Evolutionary conservation across 768 basidiomycete genomes (phyloP).

Genomic region (Xerocomus spinulosus): DNA sequence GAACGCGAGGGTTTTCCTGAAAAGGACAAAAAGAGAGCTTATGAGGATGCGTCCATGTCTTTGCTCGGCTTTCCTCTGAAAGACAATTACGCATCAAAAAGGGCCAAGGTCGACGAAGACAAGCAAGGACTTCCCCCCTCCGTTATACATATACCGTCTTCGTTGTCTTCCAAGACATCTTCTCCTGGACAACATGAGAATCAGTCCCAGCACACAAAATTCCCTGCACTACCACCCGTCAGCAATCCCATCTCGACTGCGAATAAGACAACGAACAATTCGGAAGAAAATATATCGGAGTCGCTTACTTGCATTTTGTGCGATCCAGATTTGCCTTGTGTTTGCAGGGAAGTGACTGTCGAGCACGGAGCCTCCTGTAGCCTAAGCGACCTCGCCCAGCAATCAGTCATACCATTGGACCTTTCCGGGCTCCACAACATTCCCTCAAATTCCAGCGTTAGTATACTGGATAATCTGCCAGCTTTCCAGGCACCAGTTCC

Average conservation of each 20-base stretch:
- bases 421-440: constrained; percentile 27
- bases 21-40: constrained; percentile 53
- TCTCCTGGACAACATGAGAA: constrained; percentile 29
- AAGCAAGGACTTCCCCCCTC: constrained; percentile 13
- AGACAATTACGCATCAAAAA: constrained; percentile 35
- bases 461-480: constrained; percentile 72
- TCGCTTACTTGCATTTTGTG: constrained; percentile 67
- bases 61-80: constrained; percentile 22
- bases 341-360: constrained; percentile 66
- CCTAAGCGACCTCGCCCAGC: constrained; percentile 7
- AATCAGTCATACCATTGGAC: constrained; percentile 17
- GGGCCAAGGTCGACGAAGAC: constrained; percentile 29
- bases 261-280: constrained; percentile 21
- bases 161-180: constrained; percentile 50
- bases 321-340: constrained; percentile 61
- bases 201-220: constrained; percentile 24
- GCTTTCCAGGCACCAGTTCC: constrained; percentile 81
- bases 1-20: constrained; percentile 29
- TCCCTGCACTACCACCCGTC: constrained; percentile 29
- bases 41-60: constrained; percentile 47
- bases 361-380: constrained; percentile 37
- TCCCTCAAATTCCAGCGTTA: constrained; percentile 34
- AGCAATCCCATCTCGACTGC: constrained; percentile 36
- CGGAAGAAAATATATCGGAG: constrained; percentile 23
- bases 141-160: constrained; percentile 30